phyloP scores from a whole-genome alignment of 805 yeast genomes.

The Barnettozyma vustinii region DNA sequence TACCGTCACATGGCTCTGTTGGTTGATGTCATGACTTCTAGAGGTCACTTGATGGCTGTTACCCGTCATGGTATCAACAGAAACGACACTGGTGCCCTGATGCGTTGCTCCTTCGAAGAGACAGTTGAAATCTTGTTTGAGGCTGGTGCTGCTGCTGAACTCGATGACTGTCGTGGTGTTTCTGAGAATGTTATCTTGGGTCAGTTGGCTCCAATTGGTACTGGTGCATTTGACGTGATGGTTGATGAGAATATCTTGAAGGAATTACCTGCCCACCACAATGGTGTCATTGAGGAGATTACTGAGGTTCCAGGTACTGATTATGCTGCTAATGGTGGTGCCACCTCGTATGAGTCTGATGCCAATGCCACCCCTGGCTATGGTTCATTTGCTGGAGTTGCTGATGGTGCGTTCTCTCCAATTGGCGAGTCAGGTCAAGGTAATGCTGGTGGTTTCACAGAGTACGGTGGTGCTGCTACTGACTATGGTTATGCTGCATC shows the following conservation, averaged over 20 bases:
- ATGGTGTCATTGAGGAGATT: conserved; percentile 35
- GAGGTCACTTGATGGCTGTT: conserved; percentile 97
- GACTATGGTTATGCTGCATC: conserved; percentile 55
- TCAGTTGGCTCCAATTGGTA: conserved; percentile 97
- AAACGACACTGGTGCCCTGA: conserved; percentile 96
- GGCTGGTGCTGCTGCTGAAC: conserved; percentile 97
- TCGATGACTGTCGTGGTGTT: conserved; percentile 97
- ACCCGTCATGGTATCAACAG: conserved; percentile 99
- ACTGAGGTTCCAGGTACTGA: conserved; percentile 30
- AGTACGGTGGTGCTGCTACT: conserved; percentile 52
- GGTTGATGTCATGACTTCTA: conserved; percentile 97
- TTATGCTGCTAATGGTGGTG: conserved; percentile 55
- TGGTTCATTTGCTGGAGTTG: conserved; percentile 57
- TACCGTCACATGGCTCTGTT: conserved; percentile 97
- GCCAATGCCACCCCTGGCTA: conserved; percentile 83
- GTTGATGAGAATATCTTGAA: conserved; percentile 85
- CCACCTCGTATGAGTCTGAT: conserved; percentile 66
- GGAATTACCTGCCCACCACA: conserved; percentile 30
- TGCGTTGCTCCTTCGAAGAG: conserved; percentile 99
- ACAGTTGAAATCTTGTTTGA: conserved; percentile 96
- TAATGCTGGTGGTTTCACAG: conserved; percentile 73
- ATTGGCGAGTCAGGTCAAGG: conserved; percentile 79
- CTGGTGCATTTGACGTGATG: conserved; percentile 95
- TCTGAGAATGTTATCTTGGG: conserved; percentile 97
- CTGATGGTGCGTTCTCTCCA: conserved; percentile 88